phyloP scores from a whole-genome alignment of 345 rosid species.

The Jatropha curcas region DNA sequence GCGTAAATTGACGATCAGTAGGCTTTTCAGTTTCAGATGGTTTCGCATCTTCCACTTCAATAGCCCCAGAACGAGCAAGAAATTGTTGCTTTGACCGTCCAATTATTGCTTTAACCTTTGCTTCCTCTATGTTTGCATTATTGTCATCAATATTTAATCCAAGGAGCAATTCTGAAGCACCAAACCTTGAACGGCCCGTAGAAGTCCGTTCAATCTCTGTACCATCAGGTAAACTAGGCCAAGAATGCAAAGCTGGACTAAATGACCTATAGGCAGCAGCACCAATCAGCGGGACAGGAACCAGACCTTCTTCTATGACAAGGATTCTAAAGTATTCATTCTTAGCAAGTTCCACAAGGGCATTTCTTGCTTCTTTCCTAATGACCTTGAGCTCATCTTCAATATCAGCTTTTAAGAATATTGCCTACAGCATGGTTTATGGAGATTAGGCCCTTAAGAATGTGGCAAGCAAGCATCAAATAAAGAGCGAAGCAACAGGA shows the following conservation, averaged over 20 bases:
- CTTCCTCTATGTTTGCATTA: slow-evolving; percentile 54
- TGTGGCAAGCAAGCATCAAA: background rate
- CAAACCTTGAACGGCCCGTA: slow-evolving; percentile 61
- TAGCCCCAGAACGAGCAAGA: slow-evolving; percentile 83
- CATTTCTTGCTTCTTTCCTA: slow-evolving; percentile 70
- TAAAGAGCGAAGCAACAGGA: background rate
- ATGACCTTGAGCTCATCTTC: slow-evolving; percentile 53
- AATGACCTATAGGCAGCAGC: slow-evolving; percentile 72
- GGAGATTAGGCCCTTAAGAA: slow-evolving; percentile 11
- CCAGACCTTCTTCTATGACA: slow-evolving; percentile 76
- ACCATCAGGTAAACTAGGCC: slow-evolving; percentile 88
- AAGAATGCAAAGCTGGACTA: slow-evolving; percentile 61
- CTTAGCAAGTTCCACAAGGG: slow-evolving; percentile 77
- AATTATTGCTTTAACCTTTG: slow-evolving; percentile 69
- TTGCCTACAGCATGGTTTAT: slow-evolving; percentile 46
- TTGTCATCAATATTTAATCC: slow-evolving; percentile 55
- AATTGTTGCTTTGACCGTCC: slow-evolving; percentile 74
- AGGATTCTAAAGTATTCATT: slow-evolving; percentile 73
- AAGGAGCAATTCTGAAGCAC: slow-evolving; percentile 75
- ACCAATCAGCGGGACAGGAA: slow-evolving; percentile 79
- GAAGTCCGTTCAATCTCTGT: slow-evolving; percentile 54
- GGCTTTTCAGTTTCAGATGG: slow-evolving; percentile 40
- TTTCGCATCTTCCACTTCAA: slow-evolving; percentile 60
- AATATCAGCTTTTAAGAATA: slow-evolving; percentile 46
- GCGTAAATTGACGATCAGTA: slow-evolving; percentile 41